These are phyloP conservation scores for Salix viminalis DNA, from an alignment of 345 rosid species.

Conservation along the genomic window DNA sequence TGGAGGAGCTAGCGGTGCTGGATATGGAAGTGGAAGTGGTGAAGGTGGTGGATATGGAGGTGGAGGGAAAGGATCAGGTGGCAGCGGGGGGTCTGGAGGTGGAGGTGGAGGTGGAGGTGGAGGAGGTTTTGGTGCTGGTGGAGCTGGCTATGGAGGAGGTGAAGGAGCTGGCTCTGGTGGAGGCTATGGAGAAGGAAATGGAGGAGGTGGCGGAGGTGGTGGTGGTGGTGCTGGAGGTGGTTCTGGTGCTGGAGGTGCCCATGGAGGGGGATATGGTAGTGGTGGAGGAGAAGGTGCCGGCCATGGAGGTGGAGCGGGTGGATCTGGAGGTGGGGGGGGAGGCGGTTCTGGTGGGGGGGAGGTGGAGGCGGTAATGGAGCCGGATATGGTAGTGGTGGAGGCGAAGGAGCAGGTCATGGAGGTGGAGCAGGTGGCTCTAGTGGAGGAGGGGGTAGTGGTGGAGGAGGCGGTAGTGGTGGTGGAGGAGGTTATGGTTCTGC, in stretches of 20 bases:
- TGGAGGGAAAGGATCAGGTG: not conserved
- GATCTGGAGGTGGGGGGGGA: conserved; percentile 24
- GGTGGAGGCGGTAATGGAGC: conserved; percentile 21
- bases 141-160: conserved; percentile 33
- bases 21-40: conserved; percentile 5
- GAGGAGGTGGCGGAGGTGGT: conserved; percentile 31
- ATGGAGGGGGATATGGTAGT: conserved; percentile 25
- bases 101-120: conserved; percentile 23
- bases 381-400: conserved; percentile 21
- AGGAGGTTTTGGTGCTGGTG: conserved; percentile 3
- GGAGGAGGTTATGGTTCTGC: conserved; percentile 15
- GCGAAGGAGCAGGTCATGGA: conserved; percentile 29
- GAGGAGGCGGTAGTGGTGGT: conserved; percentile 30
- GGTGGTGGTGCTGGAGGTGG: conserved; percentile 39
- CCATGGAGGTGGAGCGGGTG: conserved; percentile 18
- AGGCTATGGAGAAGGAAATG: conserved; percentile 38
- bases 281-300: conserved; percentile 21
- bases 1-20: conserved; percentile 10
- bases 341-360: conserved; percentile 25
- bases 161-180: conserved; percentile 21
- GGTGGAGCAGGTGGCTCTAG: conserved; percentile 18
- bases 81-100: conserved; percentile 10
- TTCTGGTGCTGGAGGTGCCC: conserved; percentile 29
- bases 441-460: conserved; percentile 12
- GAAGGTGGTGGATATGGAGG: conserved; percentile 14